Evolutionary conservation across 75 land plant species (phyloP).

Genomic region (Adiantum capillusveneris): DNA sequence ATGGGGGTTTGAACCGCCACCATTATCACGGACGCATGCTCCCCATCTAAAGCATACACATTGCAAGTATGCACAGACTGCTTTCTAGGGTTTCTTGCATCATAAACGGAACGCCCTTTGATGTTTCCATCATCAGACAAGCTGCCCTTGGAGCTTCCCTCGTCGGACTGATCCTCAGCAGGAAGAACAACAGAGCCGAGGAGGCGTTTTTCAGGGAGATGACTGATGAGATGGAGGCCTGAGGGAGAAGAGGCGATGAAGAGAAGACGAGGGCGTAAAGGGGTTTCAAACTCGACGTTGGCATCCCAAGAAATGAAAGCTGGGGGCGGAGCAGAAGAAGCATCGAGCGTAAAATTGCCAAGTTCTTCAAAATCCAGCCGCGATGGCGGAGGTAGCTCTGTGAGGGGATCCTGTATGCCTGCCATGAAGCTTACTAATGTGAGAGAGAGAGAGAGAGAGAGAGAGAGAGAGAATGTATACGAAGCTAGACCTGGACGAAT

Average conservation of each 20-base stretch:
- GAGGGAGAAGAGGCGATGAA: slow-evolving; percentile 56
- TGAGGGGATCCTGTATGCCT: slow-evolving; percentile 80
- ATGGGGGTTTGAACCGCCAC: slow-evolving; percentile 46
- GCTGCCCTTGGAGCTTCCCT: slow-evolving; percentile 15
- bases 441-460: no score
- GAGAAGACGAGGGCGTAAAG: slow-evolving; percentile 47
- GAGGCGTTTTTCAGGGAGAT: slow-evolving; percentile 43
- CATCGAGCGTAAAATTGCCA: slow-evolving; percentile 49
- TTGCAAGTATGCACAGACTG: slow-evolving; percentile 17
- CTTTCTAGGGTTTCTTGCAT: no score
- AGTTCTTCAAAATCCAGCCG: slow-evolving; percentile 86
- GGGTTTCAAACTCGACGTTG: slow-evolving; percentile 7
- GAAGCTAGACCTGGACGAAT: no score
- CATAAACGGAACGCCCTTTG: no score
- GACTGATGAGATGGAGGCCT: slow-evolving; percentile 48
- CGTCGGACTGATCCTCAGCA: slow-evolving; percentile 41
- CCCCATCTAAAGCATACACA: slow-evolving; percentile 39
- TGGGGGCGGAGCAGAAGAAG: slow-evolving; percentile 45
- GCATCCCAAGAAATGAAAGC: slow-evolving; percentile 20
- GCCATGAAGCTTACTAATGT: no score
- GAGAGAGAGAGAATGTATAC: no score
- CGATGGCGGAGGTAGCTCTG: slow-evolving; percentile 89
- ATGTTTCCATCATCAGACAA: slow-evolving; percentile 9
- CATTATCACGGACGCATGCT: slow-evolving; percentile 16
- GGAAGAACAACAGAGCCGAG: slow-evolving; percentile 75